Base-by-base conservation (phyloP, 2,329 filamentous ascomycete species). In the Pseudocercospora musae region DNA sequence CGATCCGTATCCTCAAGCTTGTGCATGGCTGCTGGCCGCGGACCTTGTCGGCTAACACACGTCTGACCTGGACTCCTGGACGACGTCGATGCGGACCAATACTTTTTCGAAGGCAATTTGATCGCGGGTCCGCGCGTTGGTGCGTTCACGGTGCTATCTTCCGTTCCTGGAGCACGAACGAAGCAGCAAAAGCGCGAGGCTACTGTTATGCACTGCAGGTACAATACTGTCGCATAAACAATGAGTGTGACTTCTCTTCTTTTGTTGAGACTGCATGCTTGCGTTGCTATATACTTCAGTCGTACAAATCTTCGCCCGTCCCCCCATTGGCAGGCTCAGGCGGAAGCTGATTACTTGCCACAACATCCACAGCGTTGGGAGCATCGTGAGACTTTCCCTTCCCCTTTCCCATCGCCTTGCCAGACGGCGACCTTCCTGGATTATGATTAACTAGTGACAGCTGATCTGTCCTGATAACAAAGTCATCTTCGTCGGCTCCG, bases 301-400 rank as follows among this genome's bases (percentile, higher is more conserved):
- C 71, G 65, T 82, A 82, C 72, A 82, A 65, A 50, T 80, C 79
- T 66, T 77, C 73, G 4, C 72, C 73, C 29, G 77, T 76, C 48
- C 72, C 72, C 4, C 52, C 52, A 18, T 40, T 40, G 25, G n/a
- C 25, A 31, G 21, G 23, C 27, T 18, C 48, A 52, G 2, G 48
- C 15, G 48, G 15, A 52, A 52, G 48, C 25, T 25, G 25, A 25
- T 9, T 52, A 10, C 25, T 25, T 50, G 46, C 4, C 46, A 31
- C 29, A 31, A 27, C 11, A 25, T 25, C 23, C 21, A 50, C 4
- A n/a, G 13, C 23, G 44, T 48, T 15, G 18, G 42, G 42, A 18
- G 15, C 9, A 21, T 48, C 44, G 33, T 40, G 67, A 73, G 62
- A 74, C 62, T 75, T 75, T 5, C 72, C 72, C 58, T 72, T 72